Evolutionary conservation across 306 rosid species (phyloP).

Genomic region (Lablab purpureus): DNA sequence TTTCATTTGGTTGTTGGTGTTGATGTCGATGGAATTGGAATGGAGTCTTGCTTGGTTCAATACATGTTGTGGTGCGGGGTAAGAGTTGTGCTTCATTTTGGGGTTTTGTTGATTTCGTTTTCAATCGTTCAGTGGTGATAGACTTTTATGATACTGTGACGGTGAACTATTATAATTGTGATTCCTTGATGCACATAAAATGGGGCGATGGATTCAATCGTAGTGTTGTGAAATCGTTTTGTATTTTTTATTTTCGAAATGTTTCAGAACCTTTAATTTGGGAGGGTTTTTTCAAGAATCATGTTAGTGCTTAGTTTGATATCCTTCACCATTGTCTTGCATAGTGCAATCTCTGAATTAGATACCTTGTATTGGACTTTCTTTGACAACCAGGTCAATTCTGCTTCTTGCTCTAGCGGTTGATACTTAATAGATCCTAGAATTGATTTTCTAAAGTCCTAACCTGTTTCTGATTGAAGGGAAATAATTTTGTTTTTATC

Average conservation of each 20-base stretch:
- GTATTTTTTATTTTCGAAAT: neutral
- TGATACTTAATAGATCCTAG: conserved; percentile 5
- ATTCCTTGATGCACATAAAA: neutral
- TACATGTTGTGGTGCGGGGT: neutral
- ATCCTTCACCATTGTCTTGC: conserved; percentile 14
- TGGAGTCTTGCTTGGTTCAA: conserved; percentile 5
- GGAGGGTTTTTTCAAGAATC: neutral
- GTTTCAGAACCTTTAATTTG: conserved; percentile 1
- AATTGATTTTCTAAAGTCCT: neutral
- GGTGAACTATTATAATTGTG: conserved; percentile 11
- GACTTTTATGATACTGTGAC: neutral
- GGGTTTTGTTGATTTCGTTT: conserved; percentile 10
- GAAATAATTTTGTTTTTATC: neutral
- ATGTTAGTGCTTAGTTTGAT: conserved; percentile 1
- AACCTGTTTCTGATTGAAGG: conserved; percentile 9
- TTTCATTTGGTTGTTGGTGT: conserved; percentile 26
- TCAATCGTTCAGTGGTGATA: neutral
- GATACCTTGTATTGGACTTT: conserved; percentile 9
- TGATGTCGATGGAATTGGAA: conserved; percentile 2
- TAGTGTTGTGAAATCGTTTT: neutral
- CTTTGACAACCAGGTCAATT: conserved; percentile 10
- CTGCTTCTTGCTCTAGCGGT: conserved; percentile 10
- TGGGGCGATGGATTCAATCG: conserved; percentile 28
- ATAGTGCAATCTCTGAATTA: conserved; percentile 34
- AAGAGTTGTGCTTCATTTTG: conserved; percentile 1